Evolutionary conservation across 75 land plant species (phyloP), one percentile per base, ranked within the genome.

Genomic region (Isoetes taiwanensis): DNA sequence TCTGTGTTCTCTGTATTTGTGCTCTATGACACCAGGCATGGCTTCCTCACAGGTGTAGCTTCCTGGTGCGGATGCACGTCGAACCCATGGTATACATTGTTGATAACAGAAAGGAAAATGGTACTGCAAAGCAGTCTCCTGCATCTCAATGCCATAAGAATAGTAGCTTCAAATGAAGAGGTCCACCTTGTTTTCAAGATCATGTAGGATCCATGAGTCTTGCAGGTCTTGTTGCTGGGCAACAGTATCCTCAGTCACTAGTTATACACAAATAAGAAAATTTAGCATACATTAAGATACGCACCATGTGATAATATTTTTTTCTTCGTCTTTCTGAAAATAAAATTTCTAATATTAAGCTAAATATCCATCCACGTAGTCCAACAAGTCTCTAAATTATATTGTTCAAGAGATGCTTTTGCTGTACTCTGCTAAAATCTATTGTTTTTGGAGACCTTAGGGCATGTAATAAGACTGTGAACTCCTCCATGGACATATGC

Each of bases 381-480:
- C 72, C 68, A 16, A 72, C 34, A 5, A 88, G 61, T 32, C 68
- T 71, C 33, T 81, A 80, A 0, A 76, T 65, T 59, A 82, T 37
- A 58, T 25, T 68, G 43, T 59, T 59, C 2, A 82, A 63, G 68
- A 84, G 56, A 19, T 26, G 20, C 24, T 72, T 76, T 12, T 70
- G 65, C 24, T 78, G 69, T 26, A 74, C 34, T 46, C 58, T 64
- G 14, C 63, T 62, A 56, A 86, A 69, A 54, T 86, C 93, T 5
- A 77, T 58, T 29, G 54, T 65, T 55, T 73, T 78, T 0, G 93
- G 93, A 37, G 70, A 64, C 50, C 93, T 64, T 5, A 83, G 57
- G 6, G 84, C 84, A 38, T 86, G 93, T 28, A 80, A 70, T 64
- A 75, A 86, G 1, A 80, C 79, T 67, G 72, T 68, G 24, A 86